Base-by-base conservation (phyloP, 2,329 filamentous ascomycete species). In the Calonectria fujianensis region DNA sequence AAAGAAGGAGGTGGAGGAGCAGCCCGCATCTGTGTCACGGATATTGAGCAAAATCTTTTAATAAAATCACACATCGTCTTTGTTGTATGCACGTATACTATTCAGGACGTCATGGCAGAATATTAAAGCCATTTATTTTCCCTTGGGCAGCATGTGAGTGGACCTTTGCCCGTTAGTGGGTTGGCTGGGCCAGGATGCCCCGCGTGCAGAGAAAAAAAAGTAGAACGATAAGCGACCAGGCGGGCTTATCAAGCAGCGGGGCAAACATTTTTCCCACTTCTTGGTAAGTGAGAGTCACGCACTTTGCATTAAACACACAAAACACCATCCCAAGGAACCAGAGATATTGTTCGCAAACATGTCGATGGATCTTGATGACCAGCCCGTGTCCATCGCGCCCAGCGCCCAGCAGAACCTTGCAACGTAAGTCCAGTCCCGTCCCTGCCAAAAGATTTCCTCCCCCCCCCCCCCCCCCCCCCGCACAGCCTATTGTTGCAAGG, bases 1-100 rank as follows among this genome's bases (percentile, higher is more conserved):
- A 83, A 86, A 86, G 78, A 84, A 80, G 64, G 83, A 80, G 64
- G 82, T 82, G 14, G 85, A 84, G 65, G 85, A 87, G 67, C 90
- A 91, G 80, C 87, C 90, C 2, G 91, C 91, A 39, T 87, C 89
- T 69, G 90, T 93, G 11, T 89, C 90, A 79, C 88, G 90, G 77
- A 90, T 93, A 54, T 82, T 93, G 77, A 92, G 90, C 85, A 93
- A 91, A 84, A 93, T 93, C 76, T 93, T 94, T 79, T 93, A 81
- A 79, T 71, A 41, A 54, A 52, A 20, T 45, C 73, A 70, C 73
- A 70, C 75, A 66, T 66, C 45, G 66, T 54, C 32, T 14, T 48
- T 16, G 9, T 31, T 64, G 32, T 41, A 18, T 35, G 20, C 29
- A 29, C 24, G 32, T 73, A 32, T 20, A 27, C 66, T 63, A 61